These are phyloP conservation scores for Tolypocladium amazonense DNA, from an alignment of 2,329 filamentous ascomycete genomes.

Conservation along the genomic window DNA sequence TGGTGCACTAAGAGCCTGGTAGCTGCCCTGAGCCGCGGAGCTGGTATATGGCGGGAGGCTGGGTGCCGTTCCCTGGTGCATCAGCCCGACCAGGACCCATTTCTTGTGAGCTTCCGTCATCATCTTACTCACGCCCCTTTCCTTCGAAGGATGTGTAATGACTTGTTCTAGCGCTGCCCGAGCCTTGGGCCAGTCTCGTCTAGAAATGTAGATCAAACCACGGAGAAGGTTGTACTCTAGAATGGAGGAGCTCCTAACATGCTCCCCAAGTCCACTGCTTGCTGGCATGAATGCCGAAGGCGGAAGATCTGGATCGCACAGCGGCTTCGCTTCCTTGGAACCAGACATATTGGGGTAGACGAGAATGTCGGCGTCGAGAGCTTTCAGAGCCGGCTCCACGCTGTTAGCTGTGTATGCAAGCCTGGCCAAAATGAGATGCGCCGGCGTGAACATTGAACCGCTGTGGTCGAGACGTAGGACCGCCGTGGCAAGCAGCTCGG, in stretches of 20 bases:
- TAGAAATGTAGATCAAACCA: conserved; percentile 53
- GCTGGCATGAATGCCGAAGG: conserved; percentile 48
- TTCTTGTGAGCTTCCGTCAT: conserved; percentile 90
- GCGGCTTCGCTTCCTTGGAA: conserved; percentile 22
- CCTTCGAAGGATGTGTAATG: conserved; percentile 55
- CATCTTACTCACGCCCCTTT: conserved; percentile 56
- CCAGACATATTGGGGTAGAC: conserved; percentile 45
- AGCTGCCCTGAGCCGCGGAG: conserved; percentile 40
- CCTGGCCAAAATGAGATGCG: conserved; percentile 47
- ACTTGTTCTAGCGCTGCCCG: conserved; percentile 51
- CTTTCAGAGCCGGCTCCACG: conserved; percentile 43
- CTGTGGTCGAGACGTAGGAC: conserved; percentile 57
- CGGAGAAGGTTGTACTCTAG: conserved; percentile 58
- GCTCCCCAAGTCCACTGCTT: conserved; percentile 44
- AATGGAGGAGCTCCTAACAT: conserved; percentile 40
- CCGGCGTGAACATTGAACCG: conserved; percentile 54
- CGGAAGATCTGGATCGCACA: conserved; percentile 35
- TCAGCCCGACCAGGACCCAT: conserved; percentile 68
- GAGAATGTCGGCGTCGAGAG: conserved; percentile 56
- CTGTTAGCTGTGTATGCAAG: conserved; percentile 46
- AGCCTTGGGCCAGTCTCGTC: conserved; percentile 52
- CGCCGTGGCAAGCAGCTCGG: conserved; percentile 36
- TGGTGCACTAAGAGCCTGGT: conserved; percentile 49
- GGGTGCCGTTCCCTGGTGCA: conserved; percentile 53
- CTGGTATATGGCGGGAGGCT: conserved; percentile 46